Percentiles rank a stretch among this genome's conserved stretches.
phyloP scores from a whole-genome alignment of 1,139 yeast species.

The Scheffersomyces segobiensis region DNA sequence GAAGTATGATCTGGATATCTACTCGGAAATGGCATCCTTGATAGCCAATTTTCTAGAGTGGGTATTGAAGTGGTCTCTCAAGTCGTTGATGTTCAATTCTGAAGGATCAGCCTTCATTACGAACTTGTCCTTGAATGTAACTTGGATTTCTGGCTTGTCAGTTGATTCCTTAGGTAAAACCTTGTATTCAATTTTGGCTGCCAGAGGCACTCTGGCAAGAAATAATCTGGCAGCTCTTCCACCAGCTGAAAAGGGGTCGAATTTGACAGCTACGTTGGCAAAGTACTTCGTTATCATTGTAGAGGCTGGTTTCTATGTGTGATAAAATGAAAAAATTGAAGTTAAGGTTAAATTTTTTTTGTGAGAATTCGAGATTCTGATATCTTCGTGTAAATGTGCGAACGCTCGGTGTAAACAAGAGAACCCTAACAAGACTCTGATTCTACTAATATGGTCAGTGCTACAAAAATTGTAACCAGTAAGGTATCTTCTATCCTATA shows the following conservation, averaged over 20 bases:
- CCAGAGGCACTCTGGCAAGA: slow-evolving; percentile 76
- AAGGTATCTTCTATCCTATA: background rate
- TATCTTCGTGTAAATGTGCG: background rate
- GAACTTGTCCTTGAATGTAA: slow-evolving; percentile 81
- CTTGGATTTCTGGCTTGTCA: slow-evolving; percentile 62
- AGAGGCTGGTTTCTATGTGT: background rate
- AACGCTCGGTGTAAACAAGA: background rate
- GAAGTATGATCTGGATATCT: background rate
- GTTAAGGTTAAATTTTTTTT: background rate
- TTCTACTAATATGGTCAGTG: background rate
- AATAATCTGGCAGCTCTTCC: slow-evolving; percentile 83
- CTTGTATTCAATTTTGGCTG: slow-evolving; percentile 57
- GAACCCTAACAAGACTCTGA: background rate
- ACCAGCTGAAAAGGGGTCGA: slow-evolving; percentile 74
- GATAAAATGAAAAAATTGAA: background rate
- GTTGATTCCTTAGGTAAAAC: slow-evolving; percentile 47
- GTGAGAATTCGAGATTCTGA: background rate
- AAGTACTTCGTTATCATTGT: slow-evolving; percentile 84
- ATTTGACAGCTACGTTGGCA: slow-evolving; percentile 71
- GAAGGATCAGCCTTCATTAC: slow-evolving; percentile 69
- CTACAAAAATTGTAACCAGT: background rate
- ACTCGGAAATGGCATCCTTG: slow-evolving; percentile 55
- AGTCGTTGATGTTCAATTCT: slow-evolving; percentile 50
- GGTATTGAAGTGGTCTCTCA: slow-evolving; percentile 58
- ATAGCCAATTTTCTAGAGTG: slow-evolving; percentile 71